A percentile compares a stretch with the other conserved stretches of the same genome.
Conservation (phyloP, 1,284 basidiomycete genomes). For the Rhodotorula sp. region DNA sequence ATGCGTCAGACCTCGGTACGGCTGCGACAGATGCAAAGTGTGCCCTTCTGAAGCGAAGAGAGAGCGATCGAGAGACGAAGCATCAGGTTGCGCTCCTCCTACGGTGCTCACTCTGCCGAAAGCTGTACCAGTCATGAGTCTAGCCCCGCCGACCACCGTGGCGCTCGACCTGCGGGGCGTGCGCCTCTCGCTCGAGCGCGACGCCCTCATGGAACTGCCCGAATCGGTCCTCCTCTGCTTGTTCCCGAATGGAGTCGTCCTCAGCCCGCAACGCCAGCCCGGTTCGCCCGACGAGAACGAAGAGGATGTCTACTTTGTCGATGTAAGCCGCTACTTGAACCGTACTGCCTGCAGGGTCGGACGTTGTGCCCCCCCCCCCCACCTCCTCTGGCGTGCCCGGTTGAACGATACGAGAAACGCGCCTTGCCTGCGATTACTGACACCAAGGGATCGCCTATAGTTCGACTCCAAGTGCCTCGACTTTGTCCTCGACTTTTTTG, state of each 20-base stretch:
- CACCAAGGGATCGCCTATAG: constrained; percentile 53
- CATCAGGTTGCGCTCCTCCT: background rate
- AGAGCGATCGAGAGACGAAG: background rate
- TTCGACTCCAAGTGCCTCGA: constrained; percentile 96
- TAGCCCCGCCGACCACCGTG: constrained; percentile 49
- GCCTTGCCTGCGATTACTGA: background rate
- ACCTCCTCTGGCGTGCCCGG: background rate
- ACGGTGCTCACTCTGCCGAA: background rate
- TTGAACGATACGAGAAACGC: background rate
- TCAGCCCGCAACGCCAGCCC: constrained; percentile 73
- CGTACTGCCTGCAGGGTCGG: too few species aligned
- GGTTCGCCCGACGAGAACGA: constrained; percentile 53
- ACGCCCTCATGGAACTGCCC: constrained; percentile 96
- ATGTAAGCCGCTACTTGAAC: constrained; percentile 67
- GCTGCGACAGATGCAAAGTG: too few species aligned
- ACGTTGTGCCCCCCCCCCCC: too few species aligned
- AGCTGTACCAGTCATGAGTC: constrained; percentile 10
- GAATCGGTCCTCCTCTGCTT: constrained; percentile 95
- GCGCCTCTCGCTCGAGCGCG: constrained; percentile 92
- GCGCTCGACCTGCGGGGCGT: constrained; percentile 87
- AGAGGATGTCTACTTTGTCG: constrained; percentile 91
- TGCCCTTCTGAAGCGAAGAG: background rate
- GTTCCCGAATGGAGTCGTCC: constrained; percentile 94
- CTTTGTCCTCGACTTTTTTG: constrained; percentile 64
- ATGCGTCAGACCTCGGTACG: too few species aligned